Percentiles rank a stretch among this genome's conserved stretches.
Conservation (phyloP, 2,329 filamentous ascomycete genomes). For the Coleophoma cylindrospora region DNA sequence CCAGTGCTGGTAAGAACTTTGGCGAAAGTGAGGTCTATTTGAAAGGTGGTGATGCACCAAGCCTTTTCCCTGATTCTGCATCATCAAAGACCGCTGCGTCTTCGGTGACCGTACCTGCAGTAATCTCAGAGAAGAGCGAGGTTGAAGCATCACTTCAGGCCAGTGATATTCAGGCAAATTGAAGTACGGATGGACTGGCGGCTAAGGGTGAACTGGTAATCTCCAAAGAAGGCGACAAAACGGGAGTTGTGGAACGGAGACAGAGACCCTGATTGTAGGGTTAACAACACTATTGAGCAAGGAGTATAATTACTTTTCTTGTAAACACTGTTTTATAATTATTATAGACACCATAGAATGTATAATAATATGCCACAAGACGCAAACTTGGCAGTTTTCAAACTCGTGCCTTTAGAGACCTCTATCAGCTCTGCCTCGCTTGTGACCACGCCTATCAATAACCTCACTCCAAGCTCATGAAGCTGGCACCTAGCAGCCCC, state of each 20-base stretch:
- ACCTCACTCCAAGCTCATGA: not conserved
- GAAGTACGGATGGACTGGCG: slow-evolving; percentile 1
- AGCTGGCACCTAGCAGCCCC: not conserved
- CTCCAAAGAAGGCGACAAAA: slow-evolving; percentile 2
- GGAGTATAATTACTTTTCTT: not conserved
- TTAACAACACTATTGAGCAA: not conserved
- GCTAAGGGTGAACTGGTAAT: not conserved
- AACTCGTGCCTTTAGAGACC: not conserved
- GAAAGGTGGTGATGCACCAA: slow-evolving; percentile 47
- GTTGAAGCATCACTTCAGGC: not conserved
- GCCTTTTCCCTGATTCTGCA: slow-evolving; percentile 6
- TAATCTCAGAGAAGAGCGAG: slow-evolving; percentile 2
- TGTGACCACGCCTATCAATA: not conserved
- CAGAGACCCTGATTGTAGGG: not conserved
- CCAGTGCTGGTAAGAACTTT: slow-evolving; percentile 70
- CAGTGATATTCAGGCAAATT: slow-evolving; percentile 1
- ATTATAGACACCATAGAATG: not conserved
- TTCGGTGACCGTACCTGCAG: not conserved
- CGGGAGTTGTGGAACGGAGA: not conserved
- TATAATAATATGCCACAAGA: not conserved
- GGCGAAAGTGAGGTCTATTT: slow-evolving; percentile 87
- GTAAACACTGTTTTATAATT: not conserved
- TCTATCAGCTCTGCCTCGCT: not conserved
- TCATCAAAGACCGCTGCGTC: too few relatives aligned
- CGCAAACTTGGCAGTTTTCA: not conserved